A percentile compares a stretch with the other conserved stretches of the same genome.
phyloP scores from a whole-genome alignment of 1,139 yeast species.

The Tardiomyces blankii region DNA sequence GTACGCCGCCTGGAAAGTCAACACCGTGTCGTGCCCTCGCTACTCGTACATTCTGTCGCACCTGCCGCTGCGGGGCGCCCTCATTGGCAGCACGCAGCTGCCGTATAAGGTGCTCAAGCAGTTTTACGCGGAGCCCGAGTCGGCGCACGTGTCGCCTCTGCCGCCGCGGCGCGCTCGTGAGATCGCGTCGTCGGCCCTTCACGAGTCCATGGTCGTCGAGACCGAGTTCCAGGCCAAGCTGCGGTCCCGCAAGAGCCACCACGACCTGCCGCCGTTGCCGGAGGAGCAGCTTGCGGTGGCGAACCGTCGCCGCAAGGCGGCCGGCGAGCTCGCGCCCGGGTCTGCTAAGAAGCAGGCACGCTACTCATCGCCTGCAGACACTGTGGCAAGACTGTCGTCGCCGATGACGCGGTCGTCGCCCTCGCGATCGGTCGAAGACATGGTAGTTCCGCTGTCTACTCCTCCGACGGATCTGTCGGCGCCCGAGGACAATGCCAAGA shows the following conservation, averaged over 20 bases:
- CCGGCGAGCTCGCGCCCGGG: neutral
- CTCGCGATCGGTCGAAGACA: neutral
- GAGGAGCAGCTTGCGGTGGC: constrained; percentile 11
- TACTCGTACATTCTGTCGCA: constrained; percentile 38
- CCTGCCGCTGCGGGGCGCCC: constrained; percentile 29
- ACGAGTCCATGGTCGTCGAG: constrained; percentile 4
- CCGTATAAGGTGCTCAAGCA: constrained; percentile 31
- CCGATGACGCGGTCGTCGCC: neutral
- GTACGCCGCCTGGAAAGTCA: constrained; percentile 46
- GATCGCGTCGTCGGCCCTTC: constrained; percentile 45
- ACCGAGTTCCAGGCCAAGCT: constrained; percentile 2
- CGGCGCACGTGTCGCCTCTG: constrained; percentile 8
- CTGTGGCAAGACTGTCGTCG: too few relatives aligned
- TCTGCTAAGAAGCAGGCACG: neutral
- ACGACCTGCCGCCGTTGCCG: constrained; percentile 1
- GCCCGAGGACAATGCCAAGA: neutral
- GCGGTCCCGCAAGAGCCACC: constrained; percentile 1
- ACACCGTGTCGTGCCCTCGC: constrained; percentile 34
- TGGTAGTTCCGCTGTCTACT: neutral
- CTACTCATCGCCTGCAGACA: neutral
- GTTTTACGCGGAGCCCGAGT: constrained; percentile 28
- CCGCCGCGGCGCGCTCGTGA: constrained; percentile 44
- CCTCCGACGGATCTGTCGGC: neutral
- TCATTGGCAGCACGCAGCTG: constrained; percentile 43
- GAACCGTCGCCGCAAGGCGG: neutral